Percentiles rank a stretch among this genome's conserved stretches.
Evolutionary conservation across 371 early-diverging fungal species (phyloP).

Genomic region (Gilbertella persicaria): DNA sequence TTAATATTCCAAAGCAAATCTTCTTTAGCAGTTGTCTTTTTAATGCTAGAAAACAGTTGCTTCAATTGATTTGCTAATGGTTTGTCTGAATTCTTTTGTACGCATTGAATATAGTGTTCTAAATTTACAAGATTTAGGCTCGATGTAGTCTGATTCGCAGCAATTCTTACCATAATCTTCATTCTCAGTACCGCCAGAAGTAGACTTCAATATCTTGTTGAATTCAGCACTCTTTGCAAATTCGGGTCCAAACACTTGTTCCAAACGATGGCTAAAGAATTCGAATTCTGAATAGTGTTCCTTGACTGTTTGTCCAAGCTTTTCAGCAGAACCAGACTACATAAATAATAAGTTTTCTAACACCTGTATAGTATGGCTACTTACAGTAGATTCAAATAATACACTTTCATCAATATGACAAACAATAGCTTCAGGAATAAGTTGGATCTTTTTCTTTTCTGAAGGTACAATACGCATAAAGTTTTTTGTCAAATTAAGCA

Average conservation of each 20-base stretch:
- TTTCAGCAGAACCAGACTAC: constrained; percentile 25
- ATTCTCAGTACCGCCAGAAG: constrained; percentile 24
- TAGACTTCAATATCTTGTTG: constrained; percentile 23
- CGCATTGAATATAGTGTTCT: constrained; percentile 30
- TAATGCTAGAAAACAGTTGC: constrained; percentile 37
- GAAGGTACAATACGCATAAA: constrained; percentile 53
- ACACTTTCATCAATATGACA: constrained; percentile 79
- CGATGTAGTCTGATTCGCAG: no score
- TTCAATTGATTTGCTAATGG: constrained; percentile 19
- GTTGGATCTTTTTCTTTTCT: constrained; percentile 53
- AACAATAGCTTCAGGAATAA: constrained; percentile 57
- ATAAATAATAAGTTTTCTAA: no score
- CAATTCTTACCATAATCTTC: constrained; percentile 27
- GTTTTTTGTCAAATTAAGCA: constrained; percentile 62
- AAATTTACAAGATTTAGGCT: no score
- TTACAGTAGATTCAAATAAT: constrained; percentile 50
- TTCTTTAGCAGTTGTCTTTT: constrained; percentile 59
- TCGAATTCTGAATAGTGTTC: constrained; percentile 26
- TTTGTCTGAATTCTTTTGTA: constrained; percentile 8
- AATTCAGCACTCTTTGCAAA: constrained; percentile 24
- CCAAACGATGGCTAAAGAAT: constrained; percentile 31
- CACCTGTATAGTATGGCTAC: not conserved
- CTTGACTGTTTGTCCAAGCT: constrained; percentile 35
- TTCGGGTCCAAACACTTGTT: constrained; percentile 32
- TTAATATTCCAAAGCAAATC: constrained; percentile 64